Percentiles rank a stretch among this genome's conserved stretches.
Evolutionary conservation across 108 stramenopile species (phyloP).

Genomic region (Conticribra guillardii): DNA sequence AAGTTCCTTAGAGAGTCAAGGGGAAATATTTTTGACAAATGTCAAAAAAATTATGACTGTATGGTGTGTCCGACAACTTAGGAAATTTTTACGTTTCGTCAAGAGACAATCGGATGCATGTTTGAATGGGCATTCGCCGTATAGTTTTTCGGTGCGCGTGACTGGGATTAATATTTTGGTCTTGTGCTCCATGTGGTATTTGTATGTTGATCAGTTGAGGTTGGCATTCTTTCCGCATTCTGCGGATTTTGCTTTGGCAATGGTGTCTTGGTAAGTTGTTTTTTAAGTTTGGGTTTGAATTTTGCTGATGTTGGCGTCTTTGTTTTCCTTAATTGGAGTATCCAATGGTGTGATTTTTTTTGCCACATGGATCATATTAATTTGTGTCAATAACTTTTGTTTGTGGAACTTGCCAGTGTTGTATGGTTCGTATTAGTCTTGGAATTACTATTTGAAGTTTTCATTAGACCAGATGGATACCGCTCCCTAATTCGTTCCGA

Average conservation of each 20-base stretch:
- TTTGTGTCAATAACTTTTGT: background rate
- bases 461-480: constrained; percentile 75
- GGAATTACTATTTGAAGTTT: constrained; percentile 76
- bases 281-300: background rate
- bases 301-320: background rate
- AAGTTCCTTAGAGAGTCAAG: constrained; percentile 34
- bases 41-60: too few species aligned
- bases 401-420: too few species aligned
- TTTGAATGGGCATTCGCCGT: constrained; percentile 52
- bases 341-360: constrained; percentile 8
- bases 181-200: constrained; percentile 70
- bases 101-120: constrained; percentile 22
- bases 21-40: too few species aligned
- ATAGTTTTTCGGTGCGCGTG: constrained; percentile 55
- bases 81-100: constrained; percentile 2
- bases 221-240: constrained; percentile 63
- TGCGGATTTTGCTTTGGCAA: constrained; percentile 58
- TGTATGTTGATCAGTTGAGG: constrained; percentile 69
- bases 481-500: constrained; percentile 61
- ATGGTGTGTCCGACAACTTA: background rate
- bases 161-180: constrained; percentile 84
- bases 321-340: too few species aligned
- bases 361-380: background rate
- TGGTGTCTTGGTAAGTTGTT: constrained; percentile 63
- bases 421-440: constrained; percentile 72